Base-by-base conservation (phyloP, 2,329 filamentous ascomycete species). In the Scytalidium lignicola region DNA sequence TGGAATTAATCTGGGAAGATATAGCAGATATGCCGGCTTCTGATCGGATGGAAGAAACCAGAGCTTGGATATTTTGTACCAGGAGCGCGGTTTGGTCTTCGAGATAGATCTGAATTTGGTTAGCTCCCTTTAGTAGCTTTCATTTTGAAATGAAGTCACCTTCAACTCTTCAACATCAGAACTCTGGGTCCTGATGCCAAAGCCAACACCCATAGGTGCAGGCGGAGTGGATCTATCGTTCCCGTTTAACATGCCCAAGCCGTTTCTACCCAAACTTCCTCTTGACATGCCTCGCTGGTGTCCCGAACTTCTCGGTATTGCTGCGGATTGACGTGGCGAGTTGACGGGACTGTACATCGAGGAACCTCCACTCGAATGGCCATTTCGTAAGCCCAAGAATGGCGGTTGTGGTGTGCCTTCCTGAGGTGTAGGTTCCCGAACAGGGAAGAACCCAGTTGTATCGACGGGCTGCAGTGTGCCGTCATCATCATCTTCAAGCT, bases 31-130 rank as follows among this genome's bases (percentile, higher is more conserved):
- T 78, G 22, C 76, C 71, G 23, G 79, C 79, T 55, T 86, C 80
- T 45, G 76, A 74, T 47, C 86, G 84, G 53, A 90, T 85, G 23
- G 81, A 82, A 47, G 79, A 77, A 43, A 95, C 88, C 7, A 95
- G 78, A n/a, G 83, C 80, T 67, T 93, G 88, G 55, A 95, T 90
- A 41, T 83, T 87, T 56, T 89, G 82, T 21, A 93, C 85, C 51
- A 95, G 76, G 2, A 83, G 72, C 45, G 88, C 86, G 10, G 86
- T 91, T 65, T 93, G 88, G 62, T 91, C 87, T 62, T 93, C 87
- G 29, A 95, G 79, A 63, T 90, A 91, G 51, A 88, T 79, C 80
- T 86, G 46, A 23, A 40, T 41, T 41, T 56, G 47, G 60, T 62
- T 55, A 62, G 53, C 44, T 13, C 47, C 39, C 26, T 46, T 19